Evolutionary conservation across 139 green algal species (phyloP).

Genomic region (Auxenochlorella pyrenoidosa): DNA sequence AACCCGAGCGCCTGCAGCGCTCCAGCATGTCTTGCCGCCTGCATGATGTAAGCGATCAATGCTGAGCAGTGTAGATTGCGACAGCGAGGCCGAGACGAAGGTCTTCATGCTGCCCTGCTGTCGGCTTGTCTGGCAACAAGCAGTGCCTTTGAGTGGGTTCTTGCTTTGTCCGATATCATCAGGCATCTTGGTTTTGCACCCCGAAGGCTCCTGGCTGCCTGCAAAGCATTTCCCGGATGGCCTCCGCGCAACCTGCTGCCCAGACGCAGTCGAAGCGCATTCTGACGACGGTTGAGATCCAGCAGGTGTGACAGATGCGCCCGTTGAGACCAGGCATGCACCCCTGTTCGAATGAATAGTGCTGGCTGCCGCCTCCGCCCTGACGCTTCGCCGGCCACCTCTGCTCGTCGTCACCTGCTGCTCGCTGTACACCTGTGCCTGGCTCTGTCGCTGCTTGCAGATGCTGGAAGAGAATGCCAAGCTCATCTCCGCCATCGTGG

Average conservation of each 20-base stretch:
- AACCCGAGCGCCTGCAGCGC: background rate
- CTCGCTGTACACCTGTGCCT: background rate
- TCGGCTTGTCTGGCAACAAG: too few species aligned
- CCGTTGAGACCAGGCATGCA: too few species aligned
- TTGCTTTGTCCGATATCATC: too few species aligned
- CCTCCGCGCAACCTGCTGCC: background rate
- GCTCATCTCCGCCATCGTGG: slow-evolving; percentile 22
- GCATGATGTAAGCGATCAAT: background rate
- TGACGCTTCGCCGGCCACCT: too few species aligned
- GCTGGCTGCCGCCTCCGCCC: too few species aligned
- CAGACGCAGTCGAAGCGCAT: background rate
- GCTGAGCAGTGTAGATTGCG: background rate
- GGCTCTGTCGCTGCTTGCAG: background rate
- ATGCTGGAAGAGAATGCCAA: slow-evolving; percentile 39
- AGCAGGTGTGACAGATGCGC: background rate
- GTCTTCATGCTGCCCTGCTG: too few species aligned
- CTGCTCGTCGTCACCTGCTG: too few species aligned
- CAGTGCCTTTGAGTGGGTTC: too few species aligned
- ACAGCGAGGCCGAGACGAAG: too few species aligned
- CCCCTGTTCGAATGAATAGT: too few species aligned
- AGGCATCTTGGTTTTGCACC: too few species aligned
- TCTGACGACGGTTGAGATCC: slow-evolving; percentile 24
- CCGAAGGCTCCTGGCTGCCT: background rate
- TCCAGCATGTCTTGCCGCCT: background rate
- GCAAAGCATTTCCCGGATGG: background rate